phyloP scores from a whole-genome alignment of 768 basidiomycete genomes.

The Tylopilus sp. region DNA sequence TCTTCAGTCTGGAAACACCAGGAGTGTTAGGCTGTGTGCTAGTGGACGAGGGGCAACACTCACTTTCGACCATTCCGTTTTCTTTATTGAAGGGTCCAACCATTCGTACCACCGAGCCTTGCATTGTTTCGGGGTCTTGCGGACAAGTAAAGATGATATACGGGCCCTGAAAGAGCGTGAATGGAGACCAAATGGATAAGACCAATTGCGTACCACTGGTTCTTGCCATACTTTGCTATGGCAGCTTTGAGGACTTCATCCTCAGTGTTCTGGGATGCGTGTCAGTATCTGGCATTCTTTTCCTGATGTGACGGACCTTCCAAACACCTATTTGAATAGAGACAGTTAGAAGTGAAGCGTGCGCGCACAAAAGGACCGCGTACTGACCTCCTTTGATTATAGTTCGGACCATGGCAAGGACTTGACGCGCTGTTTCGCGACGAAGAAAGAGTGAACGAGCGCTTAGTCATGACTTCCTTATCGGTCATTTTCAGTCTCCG shows the following conservation, averaged over 20 bases:
- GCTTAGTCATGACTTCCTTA: constrained; percentile 10
- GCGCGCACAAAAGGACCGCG: not conserved
- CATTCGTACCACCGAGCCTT: constrained; percentile 99
- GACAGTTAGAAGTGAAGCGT: not conserved
- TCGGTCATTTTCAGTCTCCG: constrained; percentile 19
- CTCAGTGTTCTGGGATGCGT: constrained; percentile 71
- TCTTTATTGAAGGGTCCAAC: constrained; percentile 99
- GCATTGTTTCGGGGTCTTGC: constrained; percentile 99
- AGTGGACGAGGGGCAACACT: constrained; percentile 7
- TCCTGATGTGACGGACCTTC: constrained; percentile 52
- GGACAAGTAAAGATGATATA: constrained; percentile 94
- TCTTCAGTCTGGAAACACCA: constrained; percentile 76
- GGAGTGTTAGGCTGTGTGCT: not conserved
- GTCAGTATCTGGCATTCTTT: not conserved
- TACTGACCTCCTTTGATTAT: constrained; percentile 85
- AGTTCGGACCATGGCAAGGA: constrained; percentile 70
- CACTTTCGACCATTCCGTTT: constrained; percentile 99
- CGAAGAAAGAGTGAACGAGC: not conserved
- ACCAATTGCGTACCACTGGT: constrained; percentile 66
- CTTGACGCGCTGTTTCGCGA: not conserved
- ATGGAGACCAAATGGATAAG: not conserved
- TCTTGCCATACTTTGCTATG: constrained; percentile 96
- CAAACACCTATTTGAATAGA: constrained; percentile 56
- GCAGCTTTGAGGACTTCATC: constrained; percentile 99
- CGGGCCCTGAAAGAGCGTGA: constrained; percentile 65